phyloP scores from a whole-genome alignment of 164 flowering plant genomes.

The Vitis cinerea region DNA sequence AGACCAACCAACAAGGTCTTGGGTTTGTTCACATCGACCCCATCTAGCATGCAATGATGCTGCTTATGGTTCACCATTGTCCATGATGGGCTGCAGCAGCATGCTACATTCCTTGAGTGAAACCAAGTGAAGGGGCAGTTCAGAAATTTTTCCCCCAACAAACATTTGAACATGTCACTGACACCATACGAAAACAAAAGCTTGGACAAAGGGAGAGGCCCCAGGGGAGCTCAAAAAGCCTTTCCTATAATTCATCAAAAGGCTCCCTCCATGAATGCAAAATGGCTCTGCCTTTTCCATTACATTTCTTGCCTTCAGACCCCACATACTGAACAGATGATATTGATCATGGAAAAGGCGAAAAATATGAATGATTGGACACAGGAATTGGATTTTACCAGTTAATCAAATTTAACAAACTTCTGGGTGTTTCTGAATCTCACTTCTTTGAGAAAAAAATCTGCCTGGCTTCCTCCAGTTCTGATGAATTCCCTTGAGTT shows the following conservation, averaged over 20 bases:
- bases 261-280: slow-evolving; percentile 16
- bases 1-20: too few species aligned
- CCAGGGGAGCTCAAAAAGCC: slow-evolving; percentile 16
- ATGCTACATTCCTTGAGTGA: slow-evolving; percentile 3
- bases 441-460: slow-evolving; percentile 3
- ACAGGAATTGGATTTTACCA: slow-evolving; percentile 7
- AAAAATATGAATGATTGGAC: slow-evolving; percentile 4
- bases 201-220: slow-evolving; percentile 16
- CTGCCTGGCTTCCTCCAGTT: slow-evolving; percentile 2
- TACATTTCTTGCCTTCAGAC: slow-evolving; percentile 16
- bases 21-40: background rate
- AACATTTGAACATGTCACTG: slow-evolving; percentile 24
- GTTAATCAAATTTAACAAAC: slow-evolving; percentile 12
- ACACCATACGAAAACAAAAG: slow-evolving; percentile 15
- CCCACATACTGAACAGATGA: slow-evolving; percentile 29
- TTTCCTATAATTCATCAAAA: slow-evolving; percentile 14
- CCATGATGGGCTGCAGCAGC: background rate
- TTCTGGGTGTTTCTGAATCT: slow-evolving; percentile 18
- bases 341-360: slow-evolving; percentile 17
- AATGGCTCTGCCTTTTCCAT: slow-evolving; percentile 16
- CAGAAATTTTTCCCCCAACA: slow-evolving; percentile 14
- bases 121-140: slow-evolving; percentile 5
- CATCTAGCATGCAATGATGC: background rate
- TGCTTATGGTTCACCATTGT: background rate
- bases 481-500: background rate